phyloP scores from a whole-genome alignment of 345 rosid species.

The Lumnitzera racemosa region DNA sequence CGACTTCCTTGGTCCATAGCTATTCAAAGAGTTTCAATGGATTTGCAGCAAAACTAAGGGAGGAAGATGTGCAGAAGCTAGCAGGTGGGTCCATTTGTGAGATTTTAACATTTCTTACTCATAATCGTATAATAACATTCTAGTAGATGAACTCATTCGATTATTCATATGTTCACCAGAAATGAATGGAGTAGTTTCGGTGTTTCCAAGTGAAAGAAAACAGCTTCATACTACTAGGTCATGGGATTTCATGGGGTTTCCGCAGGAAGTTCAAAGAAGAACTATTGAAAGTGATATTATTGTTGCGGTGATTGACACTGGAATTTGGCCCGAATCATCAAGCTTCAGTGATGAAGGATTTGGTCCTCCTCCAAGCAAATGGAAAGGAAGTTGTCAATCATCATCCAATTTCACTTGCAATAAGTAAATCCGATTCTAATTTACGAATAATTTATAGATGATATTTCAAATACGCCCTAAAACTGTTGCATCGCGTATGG shows the following conservation, averaged over 20 bases:
- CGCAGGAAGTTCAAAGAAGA: neutral
- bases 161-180: slow-evolving; percentile 4
- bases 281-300: slow-evolving; percentile 13
- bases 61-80: slow-evolving; percentile 8
- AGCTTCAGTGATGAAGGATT: slow-evolving; percentile 17
- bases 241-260: slow-evolving; percentile 33
- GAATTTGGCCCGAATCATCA: slow-evolving; percentile 21
- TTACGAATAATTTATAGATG: neutral
- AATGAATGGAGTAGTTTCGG: slow-evolving; percentile 28
- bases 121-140: neutral
- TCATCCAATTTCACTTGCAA: slow-evolving; percentile 45
- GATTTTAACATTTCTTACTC: neutral
- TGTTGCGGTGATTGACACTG: slow-evolving; percentile 22
- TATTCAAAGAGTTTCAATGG: slow-evolving; percentile 25
- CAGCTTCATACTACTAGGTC: slow-evolving; percentile 29
- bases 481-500: no score
- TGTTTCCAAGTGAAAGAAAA: slow-evolving; percentile 21
- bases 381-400: slow-evolving; percentile 19
- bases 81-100: slow-evolving; percentile 10
- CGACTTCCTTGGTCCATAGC: neutral
- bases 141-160: no score
- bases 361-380: slow-evolving; percentile 23
- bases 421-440: slow-evolving; percentile 18
- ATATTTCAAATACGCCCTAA: no score
- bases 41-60: slow-evolving; percentile 17